phyloP scores from a whole-genome alignment of 208 protist species.

The Wallacemonas sp. region DNA sequence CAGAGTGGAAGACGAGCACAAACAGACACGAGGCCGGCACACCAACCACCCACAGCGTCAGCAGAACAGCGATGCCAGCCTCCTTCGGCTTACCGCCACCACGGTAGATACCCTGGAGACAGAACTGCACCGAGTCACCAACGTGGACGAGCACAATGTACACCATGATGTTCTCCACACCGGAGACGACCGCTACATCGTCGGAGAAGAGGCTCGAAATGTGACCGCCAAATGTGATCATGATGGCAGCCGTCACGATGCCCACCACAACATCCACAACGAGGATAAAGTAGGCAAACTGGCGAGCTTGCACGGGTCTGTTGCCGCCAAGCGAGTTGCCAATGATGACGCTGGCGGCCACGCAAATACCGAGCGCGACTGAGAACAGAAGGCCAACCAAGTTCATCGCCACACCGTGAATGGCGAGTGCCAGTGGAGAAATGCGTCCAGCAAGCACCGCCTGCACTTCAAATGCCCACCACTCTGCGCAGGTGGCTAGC shows the following conservation, averaged over 20 bases:
- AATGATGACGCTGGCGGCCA: constrained; percentile 60
- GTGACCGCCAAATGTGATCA: constrained; percentile 53
- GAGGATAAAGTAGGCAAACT: constrained; percentile 63
- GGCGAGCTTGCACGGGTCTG: constrained; percentile 38
- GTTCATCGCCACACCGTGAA: constrained; percentile 67
- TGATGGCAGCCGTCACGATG: constrained; percentile 30
- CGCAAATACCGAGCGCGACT: constrained; percentile 62
- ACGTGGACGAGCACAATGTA: constrained; percentile 55
- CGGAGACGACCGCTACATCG: constrained; percentile 23
- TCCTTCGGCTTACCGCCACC: constrained; percentile 52
- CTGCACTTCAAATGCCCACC: constrained; percentile 79
- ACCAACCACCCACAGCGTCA: constrained; percentile 67
- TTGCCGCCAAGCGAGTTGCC: constrained; percentile 65
- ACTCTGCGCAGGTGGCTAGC: constrained; percentile 68
- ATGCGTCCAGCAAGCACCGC: constrained; percentile 51
- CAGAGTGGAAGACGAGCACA: constrained; percentile 47
- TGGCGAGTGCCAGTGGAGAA: constrained; percentile 42
- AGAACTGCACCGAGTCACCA: constrained; percentile 70
- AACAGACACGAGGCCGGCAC: constrained; percentile 57
- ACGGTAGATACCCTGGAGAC: constrained; percentile 66
- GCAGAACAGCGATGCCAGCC: constrained; percentile 51
- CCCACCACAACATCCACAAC: constrained; percentile 45
- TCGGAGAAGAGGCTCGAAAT: constrained; percentile 51
- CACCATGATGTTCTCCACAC: constrained; percentile 47
- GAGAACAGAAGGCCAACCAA: constrained; percentile 55